phyloP scores from a whole-genome alignment of 2,329 filamentous ascomycete genomes.

The Paecilomyces sp. region DNA sequence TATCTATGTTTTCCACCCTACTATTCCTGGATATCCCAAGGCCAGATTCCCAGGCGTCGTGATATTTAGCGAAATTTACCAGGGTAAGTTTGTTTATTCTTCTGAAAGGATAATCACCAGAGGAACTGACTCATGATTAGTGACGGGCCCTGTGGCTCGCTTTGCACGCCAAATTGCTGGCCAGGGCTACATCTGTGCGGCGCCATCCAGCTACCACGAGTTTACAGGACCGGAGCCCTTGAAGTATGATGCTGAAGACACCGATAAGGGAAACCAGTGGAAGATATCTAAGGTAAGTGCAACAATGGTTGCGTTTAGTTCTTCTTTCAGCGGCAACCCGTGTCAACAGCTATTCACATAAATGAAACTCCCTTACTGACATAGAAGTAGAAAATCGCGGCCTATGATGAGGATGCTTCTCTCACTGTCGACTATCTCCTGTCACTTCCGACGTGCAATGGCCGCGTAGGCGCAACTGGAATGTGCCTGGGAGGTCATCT shows the following conservation, averaged over 20 bases:
- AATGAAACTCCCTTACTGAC: neutral
- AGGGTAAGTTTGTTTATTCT: constrained; percentile 52
- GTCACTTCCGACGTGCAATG: constrained; percentile 69
- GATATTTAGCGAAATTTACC: constrained; percentile 91
- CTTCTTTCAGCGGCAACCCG: neutral
- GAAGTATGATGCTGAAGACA: constrained; percentile 80
- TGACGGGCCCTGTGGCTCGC: constrained; percentile 81
- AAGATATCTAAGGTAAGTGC: constrained; percentile 66
- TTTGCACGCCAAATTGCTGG: constrained; percentile 89
- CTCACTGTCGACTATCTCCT: constrained; percentile 64
- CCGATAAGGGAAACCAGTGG: constrained; percentile 78
- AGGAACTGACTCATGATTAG: constrained; percentile 36
- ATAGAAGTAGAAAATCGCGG: constrained; percentile 59
- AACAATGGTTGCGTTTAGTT: neutral
- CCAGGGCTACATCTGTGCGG: constrained; percentile 88
- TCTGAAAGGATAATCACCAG: neutral
- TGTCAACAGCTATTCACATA: neutral
- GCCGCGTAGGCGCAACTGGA: constrained; percentile 69
- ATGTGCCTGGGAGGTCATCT: constrained; percentile 95
- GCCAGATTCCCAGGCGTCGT: constrained; percentile 85
- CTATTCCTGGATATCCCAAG: constrained; percentile 75
- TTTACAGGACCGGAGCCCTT: constrained; percentile 80
- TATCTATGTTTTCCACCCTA: constrained; percentile 83
- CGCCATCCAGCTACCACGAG: constrained; percentile 87
- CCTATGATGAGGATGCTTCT: constrained; percentile 74